Evolutionary conservation across 495 filamentous ascomycete genomes (phyloP).

Genomic region (Talaromyces adpressus): DNA sequence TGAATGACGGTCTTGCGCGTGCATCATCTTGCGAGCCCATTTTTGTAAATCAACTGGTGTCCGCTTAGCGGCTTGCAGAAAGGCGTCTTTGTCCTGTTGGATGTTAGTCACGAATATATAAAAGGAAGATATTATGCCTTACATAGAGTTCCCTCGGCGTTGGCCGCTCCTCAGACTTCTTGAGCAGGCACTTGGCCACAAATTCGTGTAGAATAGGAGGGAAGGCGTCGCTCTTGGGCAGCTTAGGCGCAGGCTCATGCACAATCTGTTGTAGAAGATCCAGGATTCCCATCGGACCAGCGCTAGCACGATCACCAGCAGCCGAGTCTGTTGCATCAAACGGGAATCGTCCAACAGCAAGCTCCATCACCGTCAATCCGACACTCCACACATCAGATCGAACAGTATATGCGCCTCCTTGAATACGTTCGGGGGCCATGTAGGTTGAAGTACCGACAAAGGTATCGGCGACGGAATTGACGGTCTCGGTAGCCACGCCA

Average conservation of each 20-base stretch:
- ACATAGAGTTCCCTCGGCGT: constrained; percentile 80
- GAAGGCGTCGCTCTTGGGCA: constrained; percentile 96
- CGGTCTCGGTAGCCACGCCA: constrained; percentile 90
- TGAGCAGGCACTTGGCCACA: constrained; percentile 90
- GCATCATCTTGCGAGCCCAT: constrained; percentile 88
- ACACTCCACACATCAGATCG: constrained; percentile 99
- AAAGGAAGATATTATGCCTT: not conserved
- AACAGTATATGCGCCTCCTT: constrained; percentile 92
- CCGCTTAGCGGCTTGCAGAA: constrained; percentile 89
- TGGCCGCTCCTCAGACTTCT: constrained; percentile 77
- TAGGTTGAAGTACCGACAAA: constrained; percentile 98
- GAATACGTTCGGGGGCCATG: constrained; percentile 97
- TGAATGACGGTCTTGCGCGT: constrained; percentile 83
- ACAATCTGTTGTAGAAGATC: constrained; percentile 97
- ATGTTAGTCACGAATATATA: not conserved
- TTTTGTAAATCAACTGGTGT: constrained; percentile 85
- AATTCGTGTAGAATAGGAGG: constrained; percentile 90
- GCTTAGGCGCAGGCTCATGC: constrained; percentile 84
- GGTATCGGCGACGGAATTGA: constrained; percentile 95
- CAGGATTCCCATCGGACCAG: constrained; percentile 84
- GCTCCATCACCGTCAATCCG: constrained; percentile 90
- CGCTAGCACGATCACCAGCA: constrained; percentile 59
- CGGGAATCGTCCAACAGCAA: constrained; percentile 93
- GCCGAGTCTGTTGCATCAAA: constrained; percentile 75
- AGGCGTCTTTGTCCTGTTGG: constrained; percentile 73